Base-by-base conservation (phyloP, 768 basidiomycete species). In the Hygrophorus pudorinus region DNA sequence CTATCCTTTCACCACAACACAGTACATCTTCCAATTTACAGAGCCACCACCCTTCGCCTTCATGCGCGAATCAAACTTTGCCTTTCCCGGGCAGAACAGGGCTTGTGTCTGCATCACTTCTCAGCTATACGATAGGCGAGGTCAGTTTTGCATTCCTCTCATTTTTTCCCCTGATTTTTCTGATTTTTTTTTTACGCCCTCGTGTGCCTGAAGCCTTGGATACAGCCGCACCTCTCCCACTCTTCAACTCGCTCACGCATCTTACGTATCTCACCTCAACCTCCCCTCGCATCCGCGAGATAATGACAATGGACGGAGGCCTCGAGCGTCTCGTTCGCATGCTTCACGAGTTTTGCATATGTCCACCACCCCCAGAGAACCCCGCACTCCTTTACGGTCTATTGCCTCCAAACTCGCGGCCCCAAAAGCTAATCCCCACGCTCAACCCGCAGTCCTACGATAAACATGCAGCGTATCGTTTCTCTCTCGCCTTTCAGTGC, bases 261-360 rank as follows among this genome's bases (percentile, higher is more conserved):
- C 83, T 97, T 45, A 86, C 87, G 40, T 93, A 96, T 65, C 84
- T 99, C 51, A 98, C 94, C 6, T 91, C 90, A 1, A 97, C 96
- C 5, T 96, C 93, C 0, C 93, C 96, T 1, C 81, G 92, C 44
- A 98, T 99, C 65, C 83, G 94, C 47, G 96, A 99, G 65, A 97
- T 96, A 54, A 87, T 99, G 77, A 94, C 92, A 21, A 82, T 86
- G 75, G 94, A 98, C 57, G 96, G 96, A 38, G 96, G 96, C 1
- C 79, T 99, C 13, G 96, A 99, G 59, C 83, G 94, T 11, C 81
- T 99, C 24, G 86, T 98, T 11, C 78, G 86, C 46, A 89, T 99
- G 50, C 72, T 94, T 8, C 85, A 85, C 55, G 87, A 92, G 49
- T 89, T 88, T 54, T 91, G 89, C 61, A 63, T 88, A 17, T 79